A percentile compares a stretch with the other conserved stretches of the same genome.
Conservation (phyloP, 1,284 basidiomycete species). For the Boletus semigastroideus region DNA sequence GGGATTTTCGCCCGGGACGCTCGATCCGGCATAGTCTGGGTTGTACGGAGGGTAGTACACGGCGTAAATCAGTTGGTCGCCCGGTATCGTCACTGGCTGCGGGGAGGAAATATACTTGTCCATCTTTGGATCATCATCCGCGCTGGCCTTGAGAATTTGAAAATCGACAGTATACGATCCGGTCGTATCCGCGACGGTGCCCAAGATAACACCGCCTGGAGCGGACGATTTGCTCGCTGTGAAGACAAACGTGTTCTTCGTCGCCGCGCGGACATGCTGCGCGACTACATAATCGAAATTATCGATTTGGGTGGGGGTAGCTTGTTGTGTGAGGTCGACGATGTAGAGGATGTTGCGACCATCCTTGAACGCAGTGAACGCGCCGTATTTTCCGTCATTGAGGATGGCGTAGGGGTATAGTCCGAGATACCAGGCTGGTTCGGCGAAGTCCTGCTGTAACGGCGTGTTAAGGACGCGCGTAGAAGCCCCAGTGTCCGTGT, state of each 20-base stretch:
- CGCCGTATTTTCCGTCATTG: slow-evolving; percentile 35
- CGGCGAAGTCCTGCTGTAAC: slow-evolving; percentile 50
- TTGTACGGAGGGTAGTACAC: slow-evolving; percentile 23
- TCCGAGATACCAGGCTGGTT: slow-evolving; percentile 54
- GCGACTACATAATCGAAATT: slow-evolving; percentile 47
- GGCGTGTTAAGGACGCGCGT: slow-evolving; percentile 38
- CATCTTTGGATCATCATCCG: background rate
- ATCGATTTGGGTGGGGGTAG: slow-evolving; percentile 23
- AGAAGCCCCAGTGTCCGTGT: slow-evolving; percentile 27
- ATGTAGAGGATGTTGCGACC: slow-evolving; percentile 51
- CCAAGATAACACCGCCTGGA: slow-evolving; percentile 19
- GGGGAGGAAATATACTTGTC: slow-evolving; percentile 18
- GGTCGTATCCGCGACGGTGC: slow-evolving; percentile 8
- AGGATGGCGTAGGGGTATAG: slow-evolving; percentile 50
- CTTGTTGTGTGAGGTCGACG: slow-evolving; percentile 39
- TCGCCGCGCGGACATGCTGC: slow-evolving; percentile 40
- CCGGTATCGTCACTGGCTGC: background rate
- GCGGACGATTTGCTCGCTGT: slow-evolving; percentile 1
- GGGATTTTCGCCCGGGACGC: slow-evolving; percentile 14
- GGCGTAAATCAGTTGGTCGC: slow-evolving; percentile 9
- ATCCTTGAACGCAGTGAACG: slow-evolving; percentile 47
- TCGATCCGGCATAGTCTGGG: slow-evolving; percentile 19
- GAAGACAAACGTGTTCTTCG: slow-evolving; percentile 21
- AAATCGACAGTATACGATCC: background rate
- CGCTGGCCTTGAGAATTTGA: slow-evolving; percentile 1